phyloP scores from a whole-genome alignment of 1,284 basidiomycete genomes.

The Moesziomyces parantarcticus region DNA sequence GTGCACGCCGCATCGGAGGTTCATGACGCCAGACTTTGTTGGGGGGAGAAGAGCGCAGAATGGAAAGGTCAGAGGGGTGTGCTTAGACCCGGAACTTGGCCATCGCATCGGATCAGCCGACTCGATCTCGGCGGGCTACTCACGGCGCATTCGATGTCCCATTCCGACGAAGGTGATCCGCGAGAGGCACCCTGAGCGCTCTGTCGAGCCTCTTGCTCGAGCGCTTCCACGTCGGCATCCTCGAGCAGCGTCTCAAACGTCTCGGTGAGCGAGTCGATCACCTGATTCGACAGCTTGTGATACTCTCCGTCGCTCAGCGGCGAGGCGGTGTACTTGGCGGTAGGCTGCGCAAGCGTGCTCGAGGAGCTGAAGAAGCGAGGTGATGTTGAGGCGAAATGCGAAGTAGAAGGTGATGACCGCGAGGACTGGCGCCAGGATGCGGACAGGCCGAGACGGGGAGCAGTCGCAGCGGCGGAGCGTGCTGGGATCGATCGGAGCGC shows the following conservation, averaged over 20 bases:
- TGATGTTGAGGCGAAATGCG: not conserved
- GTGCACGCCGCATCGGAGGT: conserved; percentile 80
- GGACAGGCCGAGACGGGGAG: not conserved
- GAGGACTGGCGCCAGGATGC: not conserved
- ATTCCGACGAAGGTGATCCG: conserved; percentile 70
- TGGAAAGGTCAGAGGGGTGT: conserved; percentile 1
- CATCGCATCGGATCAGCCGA: conserved; percentile 10
- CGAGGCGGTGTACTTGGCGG: conserved; percentile 40
- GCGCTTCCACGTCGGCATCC: conserved; percentile 66
- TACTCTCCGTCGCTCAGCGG: conserved; percentile 77
- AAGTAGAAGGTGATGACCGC: not conserved
- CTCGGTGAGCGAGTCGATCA: conserved; percentile 85
- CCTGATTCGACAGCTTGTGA: conserved; percentile 79
- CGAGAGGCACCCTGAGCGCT: conserved; percentile 17
- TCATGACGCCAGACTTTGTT: conserved; percentile 85
- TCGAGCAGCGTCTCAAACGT: conserved; percentile 83
- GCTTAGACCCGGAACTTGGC: not conserved
- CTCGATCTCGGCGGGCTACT: conserved; percentile 67
- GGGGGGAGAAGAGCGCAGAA: not conserved
- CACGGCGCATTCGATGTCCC: conserved; percentile 94
- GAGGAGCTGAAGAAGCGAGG: conserved; percentile 18
- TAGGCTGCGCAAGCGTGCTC: conserved; percentile 10
- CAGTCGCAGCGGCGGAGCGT: conserved; percentile 1
- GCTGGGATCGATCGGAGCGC: conserved; percentile 11
- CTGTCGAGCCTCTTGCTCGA: conserved; percentile 27